Conservation (phyloP, 1,284 basidiomycete species). For the Ustilago cynodontis region DNA sequence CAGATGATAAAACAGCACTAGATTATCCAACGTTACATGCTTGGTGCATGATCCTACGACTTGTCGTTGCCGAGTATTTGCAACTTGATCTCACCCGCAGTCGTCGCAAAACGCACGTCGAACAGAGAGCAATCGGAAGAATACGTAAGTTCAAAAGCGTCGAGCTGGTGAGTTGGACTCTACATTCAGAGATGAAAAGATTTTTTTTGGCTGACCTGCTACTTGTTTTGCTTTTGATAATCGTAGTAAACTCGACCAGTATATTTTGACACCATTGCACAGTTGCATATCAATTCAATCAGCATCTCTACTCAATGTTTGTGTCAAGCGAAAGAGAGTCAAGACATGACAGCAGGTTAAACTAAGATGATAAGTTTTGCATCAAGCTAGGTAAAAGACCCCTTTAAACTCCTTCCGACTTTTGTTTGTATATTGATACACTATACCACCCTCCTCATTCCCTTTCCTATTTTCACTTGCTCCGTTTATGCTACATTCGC, state of each 20-base stretch:
- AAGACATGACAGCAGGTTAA: too few relatives aligned
- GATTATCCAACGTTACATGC: constrained; percentile 84
- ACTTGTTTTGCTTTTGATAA: background rate
- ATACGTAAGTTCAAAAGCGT: constrained; percentile 3
- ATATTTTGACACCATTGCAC: background rate
- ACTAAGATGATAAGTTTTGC: too few relatives aligned
- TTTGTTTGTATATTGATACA: too few relatives aligned
- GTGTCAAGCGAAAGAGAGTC: too few relatives aligned
- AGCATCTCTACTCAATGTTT: too few relatives aligned
- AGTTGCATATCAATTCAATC: too few relatives aligned
- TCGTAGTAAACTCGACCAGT: background rate
- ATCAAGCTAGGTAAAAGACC: too few relatives aligned
- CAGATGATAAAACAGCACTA: constrained; percentile 90
- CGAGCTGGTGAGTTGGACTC: constrained; percentile 48
- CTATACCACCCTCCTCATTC: too few relatives aligned
- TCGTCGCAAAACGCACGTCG: background rate
- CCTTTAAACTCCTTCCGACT: too few relatives aligned
- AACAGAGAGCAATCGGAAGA: background rate
- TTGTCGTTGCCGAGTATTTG: constrained; percentile 92
- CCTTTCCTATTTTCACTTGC: too few relatives aligned
- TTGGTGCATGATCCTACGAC: constrained; percentile 86
- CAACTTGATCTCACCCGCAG: constrained; percentile 72
- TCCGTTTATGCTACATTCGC: background rate
- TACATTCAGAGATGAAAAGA: too few relatives aligned
- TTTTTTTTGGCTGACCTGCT: background rate